phyloP scores from a whole-genome alignment of 495 filamentous ascomycete genomes.

The Coniosporium apollinis region DNA sequence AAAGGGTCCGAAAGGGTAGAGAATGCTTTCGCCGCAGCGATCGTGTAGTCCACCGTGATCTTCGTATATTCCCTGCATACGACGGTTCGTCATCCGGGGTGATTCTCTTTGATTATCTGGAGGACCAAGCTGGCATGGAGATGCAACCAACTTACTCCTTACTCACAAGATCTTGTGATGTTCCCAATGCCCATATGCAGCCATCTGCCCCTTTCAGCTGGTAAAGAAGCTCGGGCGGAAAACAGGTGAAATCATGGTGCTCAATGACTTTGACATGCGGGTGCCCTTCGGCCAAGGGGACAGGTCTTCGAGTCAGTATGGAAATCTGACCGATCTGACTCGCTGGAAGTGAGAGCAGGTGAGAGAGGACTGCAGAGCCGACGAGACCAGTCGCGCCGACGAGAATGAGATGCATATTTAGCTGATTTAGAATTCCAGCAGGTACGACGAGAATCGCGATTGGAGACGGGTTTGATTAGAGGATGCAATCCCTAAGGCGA shows the following conservation, averaged over 20 bases:
- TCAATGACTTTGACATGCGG: conserved; percentile 44
- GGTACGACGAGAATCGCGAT: too few species aligned
- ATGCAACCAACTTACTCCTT: too few species aligned
- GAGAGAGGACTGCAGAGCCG: conserved; percentile 44
- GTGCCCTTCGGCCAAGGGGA: conserved; percentile 42
- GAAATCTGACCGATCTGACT: conserved; percentile 49
- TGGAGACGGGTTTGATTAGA: too few species aligned
- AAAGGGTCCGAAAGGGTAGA: conserved; percentile 36
- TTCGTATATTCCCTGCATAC: conserved; percentile 49
- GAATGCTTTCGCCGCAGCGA: conserved; percentile 46
- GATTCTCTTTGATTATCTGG: too few species aligned
- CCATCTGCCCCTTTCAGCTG: conserved; percentile 47
- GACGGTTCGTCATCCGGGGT: too few species aligned
- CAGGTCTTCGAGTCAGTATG: conserved; percentile 47
- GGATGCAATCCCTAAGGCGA: too few species aligned
- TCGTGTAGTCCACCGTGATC: conserved; percentile 47
- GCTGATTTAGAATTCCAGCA: too few species aligned
- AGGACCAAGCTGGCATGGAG: too few species aligned
- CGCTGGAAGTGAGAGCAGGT: conserved; percentile 39
- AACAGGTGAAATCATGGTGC: conserved; percentile 45
- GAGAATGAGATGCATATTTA: conserved; percentile 59
- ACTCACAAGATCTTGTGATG: conserved; percentile 36
- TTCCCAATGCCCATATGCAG: conserved; percentile 56
- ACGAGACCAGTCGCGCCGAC: conserved; percentile 62
- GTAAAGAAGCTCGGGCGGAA: conserved; percentile 35